Conservation (phyloP, 2,329 filamentous ascomycete species). For the Pseudonectria buxi region DNA sequence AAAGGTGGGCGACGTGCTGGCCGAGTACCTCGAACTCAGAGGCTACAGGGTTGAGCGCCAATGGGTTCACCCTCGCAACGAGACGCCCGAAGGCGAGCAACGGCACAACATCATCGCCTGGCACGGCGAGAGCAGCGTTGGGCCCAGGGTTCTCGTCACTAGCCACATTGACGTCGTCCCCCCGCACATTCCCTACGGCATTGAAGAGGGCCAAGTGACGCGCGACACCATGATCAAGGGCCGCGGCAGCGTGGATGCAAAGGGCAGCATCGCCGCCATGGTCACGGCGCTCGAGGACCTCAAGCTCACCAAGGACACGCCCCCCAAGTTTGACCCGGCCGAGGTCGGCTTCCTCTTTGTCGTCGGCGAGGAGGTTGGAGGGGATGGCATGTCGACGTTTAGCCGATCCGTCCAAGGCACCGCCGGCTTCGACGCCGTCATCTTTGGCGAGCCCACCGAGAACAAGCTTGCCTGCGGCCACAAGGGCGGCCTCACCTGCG, state of each 20-base stretch:
- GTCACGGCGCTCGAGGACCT: slow-evolving; percentile 56
- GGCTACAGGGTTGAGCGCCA: slow-evolving; percentile 40
- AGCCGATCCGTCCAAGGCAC: slow-evolving; percentile 30
- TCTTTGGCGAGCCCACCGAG: slow-evolving; percentile 93
- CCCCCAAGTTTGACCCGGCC: slow-evolving; percentile 33
- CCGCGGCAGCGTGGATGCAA: slow-evolving; percentile 68
- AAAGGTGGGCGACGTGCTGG: slow-evolving; percentile 61
- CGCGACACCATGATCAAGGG: slow-evolving; percentile 55
- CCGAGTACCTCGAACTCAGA: slow-evolving; percentile 51
- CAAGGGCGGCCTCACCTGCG: slow-evolving; percentile 72
- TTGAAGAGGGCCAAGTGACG: slow-evolving; percentile 40
- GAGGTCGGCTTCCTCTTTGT: slow-evolving; percentile 59
- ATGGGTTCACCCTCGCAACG: slow-evolving; percentile 27
- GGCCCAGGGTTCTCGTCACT: slow-evolving; percentile 58
- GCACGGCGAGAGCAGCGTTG: slow-evolving; percentile 38
- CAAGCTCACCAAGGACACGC: slow-evolving; percentile 36
- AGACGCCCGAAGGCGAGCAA: slow-evolving; percentile 20
- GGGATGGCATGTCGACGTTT: slow-evolving; percentile 69
- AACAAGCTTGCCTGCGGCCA: slow-evolving; percentile 82
- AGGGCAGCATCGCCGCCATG: slow-evolving; percentile 65
- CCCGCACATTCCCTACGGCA: slow-evolving; percentile 63
- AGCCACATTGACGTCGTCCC: slow-evolving; percentile 80
- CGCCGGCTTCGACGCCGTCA: slow-evolving; percentile 54
- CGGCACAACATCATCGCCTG: slow-evolving; percentile 72
- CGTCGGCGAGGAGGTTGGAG: slow-evolving; percentile 75